Base-by-base conservation (phyloP, 2,329 filamentous ascomycete species). In the Talaromyces sp. region DNA sequence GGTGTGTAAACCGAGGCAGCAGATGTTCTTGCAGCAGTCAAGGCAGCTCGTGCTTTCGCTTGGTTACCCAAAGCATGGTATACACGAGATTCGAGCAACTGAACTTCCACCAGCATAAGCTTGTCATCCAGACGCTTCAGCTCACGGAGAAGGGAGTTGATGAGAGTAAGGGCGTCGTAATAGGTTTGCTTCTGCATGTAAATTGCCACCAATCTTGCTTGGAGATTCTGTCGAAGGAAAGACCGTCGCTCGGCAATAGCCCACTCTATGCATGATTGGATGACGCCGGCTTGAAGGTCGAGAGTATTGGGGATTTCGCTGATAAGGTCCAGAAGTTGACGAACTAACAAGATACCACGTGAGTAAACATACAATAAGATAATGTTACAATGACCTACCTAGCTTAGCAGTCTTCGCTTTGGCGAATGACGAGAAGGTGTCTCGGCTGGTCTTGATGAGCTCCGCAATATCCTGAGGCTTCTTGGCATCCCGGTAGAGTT, bases 231-330 rank as follows among this genome's bases (percentile, higher is more conserved):
- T 64, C 94, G 91, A 65, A 99, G 85, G 82, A 99, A 99, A 55
- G 91, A 90, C 70, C 94, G 89, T 66, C 92, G 89, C 80, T 97
- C 91, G 47, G 90, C 89, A 49, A 93, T 90, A 44, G 94, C 94
- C 94, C 94, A 99, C 79, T 97, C 93, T 86, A 99, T 99, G 80
- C 91, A 97, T 77, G 94, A 96, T 78, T 96, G 96, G 69, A 94
- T 99, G 67, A 97, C 91, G 73, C 87, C 80, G 73, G 96, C 91
- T 79, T 99, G 94, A 71, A 88, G 90, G 73, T 99, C 94, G 80
- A 89, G 89, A 65, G 91, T 94, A 77, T 97, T 89, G 68, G 95
- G 94, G 66, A 97, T 97, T 68, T 89, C 85, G 67, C 89, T 86
- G 81, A 97, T 94, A 73, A 97, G 86, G 75, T 99, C 94, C 73